Evolutionary conservation across 108 stramenopile species (phyloP), one percentile per base, ranked within the genome.

Genomic region (Mayamaea pseudoterrestris): DNA sequence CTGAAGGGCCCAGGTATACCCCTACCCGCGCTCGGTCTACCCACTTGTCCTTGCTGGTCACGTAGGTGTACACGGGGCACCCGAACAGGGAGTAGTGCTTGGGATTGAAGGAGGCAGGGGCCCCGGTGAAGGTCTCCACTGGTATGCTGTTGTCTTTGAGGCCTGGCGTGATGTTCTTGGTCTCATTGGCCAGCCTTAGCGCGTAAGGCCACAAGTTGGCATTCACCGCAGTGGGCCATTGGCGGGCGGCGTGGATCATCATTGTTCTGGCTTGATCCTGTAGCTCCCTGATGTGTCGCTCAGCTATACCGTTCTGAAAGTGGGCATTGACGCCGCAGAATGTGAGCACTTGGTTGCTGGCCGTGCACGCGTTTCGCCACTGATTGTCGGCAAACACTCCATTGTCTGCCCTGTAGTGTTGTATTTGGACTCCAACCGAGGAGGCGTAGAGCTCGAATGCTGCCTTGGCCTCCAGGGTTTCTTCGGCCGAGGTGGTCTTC

Each of bases 331-430:
- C 57, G 0, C 52, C 68, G 43, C 68, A 63, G 30, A 41, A 69
- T 34, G 40, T 21, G 16, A 69, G 40, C 7, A 29, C 31, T 44
- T 68, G 66, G 2, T 48, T 6, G 68, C 0, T 11, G 29, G 9
- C 54, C n/a, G n/a, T n/a, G n/a, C n/a, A n/a, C 3, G 25, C 43
- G 1, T 60, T 34, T 5, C 55, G 18, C 48, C 58, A 73, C 0
- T 22, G 36, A 2, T 66, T 49, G 22, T 59, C 73, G 0, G 34
- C 44, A 27, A 66, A 80, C 1, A 63, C 45, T 1, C 78, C 74
- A 48, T 80, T 80, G 35, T 80, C 74, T 5, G 71, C 71, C 28
- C 73, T 71, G 42, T 73, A 80, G n/a, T 44, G 43, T 20, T 60
- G 27, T 4, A 68, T 45, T 25, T 9, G 55, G 0, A 60, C 30